Percentiles rank a stretch among this genome's conserved stretches.
These are phyloP conservation scores for Rhizopogon rudus DNA, from an alignment of 768 basidiomycete genomes.

Conservation along the genomic window DNA sequence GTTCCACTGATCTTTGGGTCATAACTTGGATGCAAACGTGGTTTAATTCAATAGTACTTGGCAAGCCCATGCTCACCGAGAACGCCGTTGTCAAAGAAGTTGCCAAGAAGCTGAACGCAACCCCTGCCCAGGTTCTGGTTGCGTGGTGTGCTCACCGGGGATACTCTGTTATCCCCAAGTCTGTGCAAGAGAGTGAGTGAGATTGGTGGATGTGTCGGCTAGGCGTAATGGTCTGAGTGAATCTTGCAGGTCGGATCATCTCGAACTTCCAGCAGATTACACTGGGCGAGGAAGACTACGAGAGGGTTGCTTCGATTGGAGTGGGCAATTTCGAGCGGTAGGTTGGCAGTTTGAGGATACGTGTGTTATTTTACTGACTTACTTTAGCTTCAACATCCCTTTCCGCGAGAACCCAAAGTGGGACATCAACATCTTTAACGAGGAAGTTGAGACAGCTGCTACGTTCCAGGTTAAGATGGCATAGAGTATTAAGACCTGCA, in stretches of 20 bases:
- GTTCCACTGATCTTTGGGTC: not conserved
- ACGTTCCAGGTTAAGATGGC: slow-evolving; percentile 27
- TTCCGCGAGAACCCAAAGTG: slow-evolving; percentile 54
- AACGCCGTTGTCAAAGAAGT: slow-evolving; percentile 56
- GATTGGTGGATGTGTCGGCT: not conserved
- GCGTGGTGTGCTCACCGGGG: slow-evolving; percentile 78
- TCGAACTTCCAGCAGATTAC: slow-evolving; percentile 77
- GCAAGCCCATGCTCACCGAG: slow-evolving; percentile 65
- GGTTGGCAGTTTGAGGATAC: not conserved
- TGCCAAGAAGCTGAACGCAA: slow-evolving; percentile 57
- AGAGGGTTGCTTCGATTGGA: slow-evolving; percentile 40
- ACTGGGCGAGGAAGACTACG: slow-evolving; percentile 62
- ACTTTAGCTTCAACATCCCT: slow-evolving; percentile 51
- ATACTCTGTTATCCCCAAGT: slow-evolving; percentile 83
- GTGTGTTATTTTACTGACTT: not conserved
- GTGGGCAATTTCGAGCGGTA: slow-evolving; percentile 31
- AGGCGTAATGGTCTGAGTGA: not conserved
- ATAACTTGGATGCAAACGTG: not conserved
- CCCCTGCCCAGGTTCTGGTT: slow-evolving; percentile 77
- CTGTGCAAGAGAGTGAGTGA: slow-evolving; percentile 49
- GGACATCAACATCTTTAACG: slow-evolving; percentile 70
- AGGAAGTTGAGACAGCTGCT: slow-evolving; percentile 46
- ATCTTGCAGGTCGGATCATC: slow-evolving; percentile 47
- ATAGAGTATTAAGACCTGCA: slow-evolving; percentile 4
- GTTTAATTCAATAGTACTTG: slow-evolving; percentile 37